These are phyloP conservation scores for Aspergillus avenaceus DNA, from an alignment of 495 filamentous ascomycete species.

Conservation along the genomic window DNA sequence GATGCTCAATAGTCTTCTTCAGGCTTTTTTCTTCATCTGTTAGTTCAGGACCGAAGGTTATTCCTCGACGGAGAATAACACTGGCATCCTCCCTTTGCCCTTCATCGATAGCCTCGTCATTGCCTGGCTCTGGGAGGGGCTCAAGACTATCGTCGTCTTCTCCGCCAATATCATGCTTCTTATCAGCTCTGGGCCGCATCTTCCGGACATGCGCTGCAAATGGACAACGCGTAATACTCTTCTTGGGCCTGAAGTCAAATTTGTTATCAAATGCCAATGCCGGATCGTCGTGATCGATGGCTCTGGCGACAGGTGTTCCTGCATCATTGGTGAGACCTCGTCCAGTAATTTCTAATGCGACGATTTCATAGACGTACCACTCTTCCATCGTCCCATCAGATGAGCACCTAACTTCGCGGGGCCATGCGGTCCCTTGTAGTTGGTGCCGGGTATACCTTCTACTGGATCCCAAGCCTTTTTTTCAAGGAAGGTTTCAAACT, in stretches of 20 bases:
- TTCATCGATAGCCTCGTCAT: neutral
- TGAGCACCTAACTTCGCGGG: conserved; percentile 26
- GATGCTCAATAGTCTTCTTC: conserved; percentile 17
- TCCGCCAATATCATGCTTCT: neutral
- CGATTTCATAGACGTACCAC: conserved; percentile 12
- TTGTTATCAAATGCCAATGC: conserved; percentile 17
- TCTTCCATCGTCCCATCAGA: conserved; percentile 36
- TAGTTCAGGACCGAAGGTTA: conserved; percentile 23
- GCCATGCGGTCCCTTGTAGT: neutral
- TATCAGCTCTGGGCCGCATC: conserved; percentile 25
- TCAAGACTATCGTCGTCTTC: neutral
- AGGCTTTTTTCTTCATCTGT: conserved; percentile 22
- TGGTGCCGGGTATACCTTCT: neutral
- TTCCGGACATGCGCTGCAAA: conserved; percentile 37
- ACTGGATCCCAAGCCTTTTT: neutral
- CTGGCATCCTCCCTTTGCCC: conserved; percentile 12
- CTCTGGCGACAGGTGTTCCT: neutral
- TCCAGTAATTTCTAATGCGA: neutral
- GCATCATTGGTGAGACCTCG: conserved; percentile 4
- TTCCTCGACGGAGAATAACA: conserved; percentile 28
- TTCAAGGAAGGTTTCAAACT: conserved; percentile 20
- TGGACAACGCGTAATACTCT: conserved; percentile 20
- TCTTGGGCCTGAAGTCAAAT: conserved; percentile 21
- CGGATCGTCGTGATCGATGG: conserved; percentile 1
- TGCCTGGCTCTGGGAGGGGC: conserved; percentile 1